Evolutionary conservation across 805 yeast genomes (phyloP), one percentile per base, ranked within the genome.

Genomic region (Wickerhamiella sergipiensis): DNA sequence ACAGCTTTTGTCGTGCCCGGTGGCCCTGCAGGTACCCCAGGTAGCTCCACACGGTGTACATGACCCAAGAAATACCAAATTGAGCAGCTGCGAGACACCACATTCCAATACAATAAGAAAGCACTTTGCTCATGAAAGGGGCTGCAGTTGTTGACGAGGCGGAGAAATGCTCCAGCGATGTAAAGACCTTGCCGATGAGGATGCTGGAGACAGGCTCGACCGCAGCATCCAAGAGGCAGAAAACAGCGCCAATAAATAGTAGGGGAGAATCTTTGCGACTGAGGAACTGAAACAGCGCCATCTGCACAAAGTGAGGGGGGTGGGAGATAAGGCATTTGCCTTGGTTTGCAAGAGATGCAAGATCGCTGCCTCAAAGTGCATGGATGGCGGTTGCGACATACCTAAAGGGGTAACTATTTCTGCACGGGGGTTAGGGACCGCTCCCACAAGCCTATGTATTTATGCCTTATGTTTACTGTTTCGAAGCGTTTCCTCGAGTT

Each of bases 1-100:
- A 74, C 3, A 86, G 53, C 2, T 54, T 47, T 2, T 55, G 48
- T 52, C 95, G 70, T 0, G 82, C 79, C 46, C 81, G 67, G 9
- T 68, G 57, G 46, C 80, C 85, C 55, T 83, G 87, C 12, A 69
- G 66, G 63, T 85, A 95, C 7, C 95, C 95, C 45, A 83, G 68
- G 7, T 67, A 58, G 74, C 80, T 75, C 85, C 94, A 88, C 0
- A 71, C 58, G 1, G 73, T 61, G 7, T 83, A 71, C 3, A 82
- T 78, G 0, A 72, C 43, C 81, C 87, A 80, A 45, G 69, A 64
- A 3, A 71, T 53, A 0, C 75, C 57, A 6, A 74, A 60, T 12
- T 73, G 62, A 0, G 73, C 77, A 1, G 70, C 68, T 31, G 80
- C 84, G 2, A 77, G 57, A 43, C 74, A 57, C 10, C 79, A 59